Percentiles rank a stretch among this genome's conserved stretches.
These are phyloP conservation scores for Pythium scleroteichum DNA, from an alignment of 352 stramenopile genomes.

Conservation along the genomic window DNA sequence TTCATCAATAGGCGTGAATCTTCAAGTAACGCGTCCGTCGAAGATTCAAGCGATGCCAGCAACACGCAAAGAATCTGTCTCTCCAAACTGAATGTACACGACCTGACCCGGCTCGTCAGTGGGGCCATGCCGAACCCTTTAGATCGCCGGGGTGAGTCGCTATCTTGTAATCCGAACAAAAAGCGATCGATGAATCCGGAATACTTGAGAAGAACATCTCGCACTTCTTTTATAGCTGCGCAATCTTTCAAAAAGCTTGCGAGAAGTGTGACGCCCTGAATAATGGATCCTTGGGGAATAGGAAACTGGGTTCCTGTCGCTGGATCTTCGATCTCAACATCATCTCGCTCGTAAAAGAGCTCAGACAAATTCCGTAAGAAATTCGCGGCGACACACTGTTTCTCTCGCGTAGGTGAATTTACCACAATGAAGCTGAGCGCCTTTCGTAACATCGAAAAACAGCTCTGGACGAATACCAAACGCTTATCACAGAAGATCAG, in stretches of 20 bases:
- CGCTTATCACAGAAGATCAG: conserved; percentile 44
- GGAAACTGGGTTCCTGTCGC: conserved; percentile 15
- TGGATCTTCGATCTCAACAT: conserved; percentile 27
- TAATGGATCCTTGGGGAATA: conserved; percentile 17
- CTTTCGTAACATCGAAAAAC: conserved; percentile 32
- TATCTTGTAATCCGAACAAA: conserved; percentile 38
- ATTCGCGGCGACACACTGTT: background rate
- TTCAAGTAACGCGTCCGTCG: conserved; percentile 9
- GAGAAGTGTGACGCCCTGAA: conserved; percentile 22
- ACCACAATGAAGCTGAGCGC: conserved; percentile 13
- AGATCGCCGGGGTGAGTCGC: background rate
- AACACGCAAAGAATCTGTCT: conserved; percentile 15
- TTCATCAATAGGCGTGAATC: conserved; percentile 46
- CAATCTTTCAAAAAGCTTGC: conserved; percentile 27
- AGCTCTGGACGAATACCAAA: conserved; percentile 28
- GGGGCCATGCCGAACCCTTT: background rate
- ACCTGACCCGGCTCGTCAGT: conserved; percentile 25
- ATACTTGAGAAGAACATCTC: conserved; percentile 25
- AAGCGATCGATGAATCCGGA: conserved; percentile 57
- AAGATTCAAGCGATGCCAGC: background rate
- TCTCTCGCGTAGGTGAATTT: conserved; percentile 18
- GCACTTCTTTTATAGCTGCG: conserved; percentile 5
- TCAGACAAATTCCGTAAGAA: conserved; percentile 18
- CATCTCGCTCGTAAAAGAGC: conserved; percentile 32
- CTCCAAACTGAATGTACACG: conserved; percentile 32